Percentiles rank a stretch among this genome's conserved stretches.
Evolutionary conservation across 257 asterid genomes (phyloP).

Genomic region (Paulownia fortunei): DNA sequence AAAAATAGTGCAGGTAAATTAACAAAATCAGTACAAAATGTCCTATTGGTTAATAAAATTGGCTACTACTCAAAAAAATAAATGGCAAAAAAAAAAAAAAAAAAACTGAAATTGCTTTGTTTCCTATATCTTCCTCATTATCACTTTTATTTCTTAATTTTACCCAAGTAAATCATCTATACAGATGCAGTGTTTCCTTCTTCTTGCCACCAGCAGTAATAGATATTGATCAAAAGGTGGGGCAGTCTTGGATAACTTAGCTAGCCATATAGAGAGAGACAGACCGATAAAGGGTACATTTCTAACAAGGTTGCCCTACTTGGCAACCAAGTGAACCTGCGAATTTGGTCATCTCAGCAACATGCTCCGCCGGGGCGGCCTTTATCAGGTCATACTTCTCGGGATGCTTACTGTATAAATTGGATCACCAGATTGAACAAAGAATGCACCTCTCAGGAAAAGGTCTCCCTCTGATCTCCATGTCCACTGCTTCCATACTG

Average conservation of each 20-base stretch:
- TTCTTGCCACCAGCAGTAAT: too few relatives aligned
- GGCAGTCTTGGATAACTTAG: background rate
- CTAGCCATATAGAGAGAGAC: background rate
- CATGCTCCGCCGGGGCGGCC: constrained; percentile 49
- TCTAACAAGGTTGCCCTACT: constrained; percentile 61
- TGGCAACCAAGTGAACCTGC: constrained; percentile 64
- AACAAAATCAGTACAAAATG: background rate
- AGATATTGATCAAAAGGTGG: too few relatives aligned
- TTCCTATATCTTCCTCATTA: background rate
- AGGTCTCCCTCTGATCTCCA: constrained; percentile 91
- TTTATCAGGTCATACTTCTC: constrained; percentile 49
- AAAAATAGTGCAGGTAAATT: background rate
- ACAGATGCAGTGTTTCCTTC: too few relatives aligned
- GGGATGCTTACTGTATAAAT: constrained; percentile 52
- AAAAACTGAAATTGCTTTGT: background rate
- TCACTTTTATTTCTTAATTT: background rate
- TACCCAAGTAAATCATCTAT: background rate
- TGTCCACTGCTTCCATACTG: constrained; percentile 71
- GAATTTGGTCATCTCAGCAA: constrained; percentile 55
- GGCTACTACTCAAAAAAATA: too few relatives aligned
- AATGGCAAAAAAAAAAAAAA: background rate
- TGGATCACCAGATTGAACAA: constrained; percentile 75
- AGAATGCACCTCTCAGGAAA: constrained; percentile 76
- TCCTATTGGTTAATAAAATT: background rate
- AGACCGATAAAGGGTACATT: background rate